Conservation (phyloP, 192 early-diverging fungal species). For the Coemansia sp. region DNA sequence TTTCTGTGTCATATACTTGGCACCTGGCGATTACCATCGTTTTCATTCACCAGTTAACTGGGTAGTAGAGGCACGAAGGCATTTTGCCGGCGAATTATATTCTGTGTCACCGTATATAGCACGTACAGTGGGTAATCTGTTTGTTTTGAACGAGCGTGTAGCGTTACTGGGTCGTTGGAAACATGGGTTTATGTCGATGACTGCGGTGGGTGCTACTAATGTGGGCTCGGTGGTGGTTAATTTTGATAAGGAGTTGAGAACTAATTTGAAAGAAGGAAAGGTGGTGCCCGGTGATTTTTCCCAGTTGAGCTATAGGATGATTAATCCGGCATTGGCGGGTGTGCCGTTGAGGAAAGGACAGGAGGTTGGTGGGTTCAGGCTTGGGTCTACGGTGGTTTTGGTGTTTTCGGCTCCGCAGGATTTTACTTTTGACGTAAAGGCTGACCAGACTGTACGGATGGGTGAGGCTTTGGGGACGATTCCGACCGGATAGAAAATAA, state of each 20-base stretch:
- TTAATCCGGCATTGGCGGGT: conserved; percentile 62
- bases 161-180: conserved; percentile 89
- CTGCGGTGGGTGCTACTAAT: conserved; percentile 97
- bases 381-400: conserved; percentile 94
- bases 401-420: conserved; percentile 92
- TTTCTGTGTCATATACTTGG: conserved; percentile 93
- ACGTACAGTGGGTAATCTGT: conserved; percentile 79
- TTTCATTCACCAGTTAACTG: conserved; percentile 98
- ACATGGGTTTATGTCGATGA: conserved; percentile 94
- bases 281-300: conserved; percentile 76
- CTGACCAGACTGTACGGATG: conserved; percentile 76
- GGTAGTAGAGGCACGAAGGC: conserved; percentile 82
- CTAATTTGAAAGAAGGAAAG: conserved; percentile 61
- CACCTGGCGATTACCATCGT: conserved; percentile 98
- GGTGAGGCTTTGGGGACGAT: conserved; percentile 71
- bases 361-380: conserved; percentile 92
- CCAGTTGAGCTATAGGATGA: conserved; percentile 69
- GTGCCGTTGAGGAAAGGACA: conserved; percentile 74
- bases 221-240: conserved; percentile 95
- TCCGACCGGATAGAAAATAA: not conserved
- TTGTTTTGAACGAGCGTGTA: conserved; percentile 96
- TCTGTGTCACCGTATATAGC: conserved; percentile 94
- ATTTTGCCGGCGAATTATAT: conserved; percentile 95
- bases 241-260: conserved; percentile 81
- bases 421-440: conserved; percentile 74